Evolutionary conservation across 108 stramenopile genomes (phyloP), one percentile per base, ranked within the genome.

Genomic region (Epithemia pelagica): DNA sequence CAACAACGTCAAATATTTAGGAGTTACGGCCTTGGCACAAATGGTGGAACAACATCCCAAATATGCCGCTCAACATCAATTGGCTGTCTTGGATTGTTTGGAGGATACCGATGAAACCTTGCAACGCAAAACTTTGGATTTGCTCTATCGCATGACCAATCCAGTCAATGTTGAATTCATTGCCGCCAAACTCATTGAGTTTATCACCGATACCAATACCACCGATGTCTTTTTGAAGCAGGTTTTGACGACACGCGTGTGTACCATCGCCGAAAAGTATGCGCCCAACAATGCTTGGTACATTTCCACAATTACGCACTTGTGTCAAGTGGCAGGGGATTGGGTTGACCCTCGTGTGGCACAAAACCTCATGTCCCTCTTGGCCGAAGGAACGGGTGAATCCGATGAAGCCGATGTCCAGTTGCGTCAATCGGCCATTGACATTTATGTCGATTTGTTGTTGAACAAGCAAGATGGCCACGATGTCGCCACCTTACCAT

Each of bases 1-100:
- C 33, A 94, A 99, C 87, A 99, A 99, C 72, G 79, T 99, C 65
- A 93, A 94, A 69, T 99, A 99, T 72, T 75, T 99, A 28, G 98
- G 98, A 59, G 90, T 98, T 25, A 99, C 96, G 1, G 97, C 96
- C 10, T 79, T 99, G 61, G 96, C 98, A 2, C 69, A 87, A 52
- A 98, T 99, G 71, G 98, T 98, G 0, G 90, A 95, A 65, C 77
- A 83, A 31, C 94, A 98, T 86, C 97, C 97, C 19, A 84, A 94
- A 73, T 98, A 96, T 76, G 97, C 97, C 15, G 92, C 93, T 18
- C 89, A 90, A 58, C 97, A 99, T 84, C 98, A 99, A 81, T 79
- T 97, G 85, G 89, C 95, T 28, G 98, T 99, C n/a, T 95, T 99
- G 71, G 97, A 98, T 69, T 99, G 98, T 76, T 84, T 99, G 61